These are phyloP conservation scores for Bipolaris zeicola DNA, from an alignment of 2,329 filamentous ascomycete genomes.

Conservation along the genomic window DNA sequence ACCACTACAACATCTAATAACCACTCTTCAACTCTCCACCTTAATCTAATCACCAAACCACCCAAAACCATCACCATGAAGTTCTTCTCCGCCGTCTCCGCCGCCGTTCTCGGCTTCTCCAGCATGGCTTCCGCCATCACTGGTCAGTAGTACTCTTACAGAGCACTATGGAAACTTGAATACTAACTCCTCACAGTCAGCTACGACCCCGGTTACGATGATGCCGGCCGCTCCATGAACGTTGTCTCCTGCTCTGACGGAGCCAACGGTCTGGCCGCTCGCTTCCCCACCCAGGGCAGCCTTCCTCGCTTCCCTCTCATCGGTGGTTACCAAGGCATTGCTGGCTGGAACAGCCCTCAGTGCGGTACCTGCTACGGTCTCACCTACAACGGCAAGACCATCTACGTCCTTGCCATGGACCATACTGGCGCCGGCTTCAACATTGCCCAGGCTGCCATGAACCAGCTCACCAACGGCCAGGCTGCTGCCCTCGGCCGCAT, in stretches of 20 bases:
- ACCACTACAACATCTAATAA: constrained; percentile 6
- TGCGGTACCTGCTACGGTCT: constrained; percentile 61
- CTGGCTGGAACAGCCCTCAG: constrained; percentile 52
- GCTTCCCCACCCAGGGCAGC: constrained; percentile 58
- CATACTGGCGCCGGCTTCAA: constrained; percentile 56
- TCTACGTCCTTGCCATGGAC: constrained; percentile 59
- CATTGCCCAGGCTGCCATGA: constrained; percentile 56
- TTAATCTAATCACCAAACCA: constrained; percentile 1
- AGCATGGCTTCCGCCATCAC: constrained; percentile 43
- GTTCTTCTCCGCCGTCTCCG: constrained; percentile 34
- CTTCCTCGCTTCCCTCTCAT: constrained; percentile 57
- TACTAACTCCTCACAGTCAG: constrained; percentile 56
- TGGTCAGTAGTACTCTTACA: background rate
- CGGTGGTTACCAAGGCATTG: constrained; percentile 56
- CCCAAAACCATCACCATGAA: constrained; percentile 36
- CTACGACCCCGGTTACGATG: constrained; percentile 75
- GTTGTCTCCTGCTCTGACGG: constrained; percentile 71
- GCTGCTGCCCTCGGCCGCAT: constrained; percentile 54
- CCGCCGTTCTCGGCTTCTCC: constrained; percentile 34
- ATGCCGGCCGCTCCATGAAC: constrained; percentile 60
- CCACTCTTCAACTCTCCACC: constrained; percentile 2
- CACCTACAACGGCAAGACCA: constrained; percentile 54
- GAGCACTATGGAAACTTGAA: background rate
- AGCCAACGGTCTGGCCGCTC: constrained; percentile 67
- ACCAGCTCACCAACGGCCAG: constrained; percentile 55